Conservation (phyloP, 768 basidiomycete genomes). For the Steccherinum ochraceum region DNA sequence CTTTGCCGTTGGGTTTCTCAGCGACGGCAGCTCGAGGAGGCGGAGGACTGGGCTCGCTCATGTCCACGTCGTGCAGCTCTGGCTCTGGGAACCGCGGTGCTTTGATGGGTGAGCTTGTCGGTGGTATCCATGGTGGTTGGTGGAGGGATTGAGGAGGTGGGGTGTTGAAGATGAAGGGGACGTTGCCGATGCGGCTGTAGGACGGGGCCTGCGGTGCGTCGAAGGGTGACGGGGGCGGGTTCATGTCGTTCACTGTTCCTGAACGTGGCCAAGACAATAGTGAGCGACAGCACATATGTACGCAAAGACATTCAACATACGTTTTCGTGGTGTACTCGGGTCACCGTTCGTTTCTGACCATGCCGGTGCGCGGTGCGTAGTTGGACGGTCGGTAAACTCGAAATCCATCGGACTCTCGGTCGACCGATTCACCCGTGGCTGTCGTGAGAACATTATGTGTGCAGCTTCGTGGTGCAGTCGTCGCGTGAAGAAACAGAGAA, state of each 20-base stretch:
- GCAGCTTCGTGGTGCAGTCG: too few species aligned
- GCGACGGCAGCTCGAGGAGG: constrained; percentile 22
- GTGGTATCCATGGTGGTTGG: constrained; percentile 62
- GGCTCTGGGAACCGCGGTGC: constrained; percentile 41
- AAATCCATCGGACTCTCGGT: constrained; percentile 89
- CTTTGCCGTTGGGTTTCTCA: constrained; percentile 5
- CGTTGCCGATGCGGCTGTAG: constrained; percentile 43
- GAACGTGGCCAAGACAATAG: constrained; percentile 24
- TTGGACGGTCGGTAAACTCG: constrained; percentile 70
- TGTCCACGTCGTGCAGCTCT: constrained; percentile 66
- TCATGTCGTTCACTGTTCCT: constrained; percentile 42
- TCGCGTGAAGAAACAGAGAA: neutral
- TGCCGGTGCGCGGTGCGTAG: constrained; percentile 41
- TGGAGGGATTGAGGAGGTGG: constrained; percentile 36
- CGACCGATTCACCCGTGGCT: too few species aligned
- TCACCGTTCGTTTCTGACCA: constrained; percentile 47
- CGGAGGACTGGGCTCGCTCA: constrained; percentile 65
- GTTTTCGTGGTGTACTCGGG: constrained; percentile 57
- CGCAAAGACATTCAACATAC: constrained; percentile 26
- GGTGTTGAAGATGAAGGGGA: constrained; percentile 68
- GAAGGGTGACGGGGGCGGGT: constrained; percentile 27
- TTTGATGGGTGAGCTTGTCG: constrained; percentile 47
- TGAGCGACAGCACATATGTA: neutral
- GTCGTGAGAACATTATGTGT: too few species aligned
- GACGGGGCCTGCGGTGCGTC: constrained; percentile 22